Conservation (phyloP, 495 filamentous ascomycete species). For the Astrothelium macrocarpum region DNA sequence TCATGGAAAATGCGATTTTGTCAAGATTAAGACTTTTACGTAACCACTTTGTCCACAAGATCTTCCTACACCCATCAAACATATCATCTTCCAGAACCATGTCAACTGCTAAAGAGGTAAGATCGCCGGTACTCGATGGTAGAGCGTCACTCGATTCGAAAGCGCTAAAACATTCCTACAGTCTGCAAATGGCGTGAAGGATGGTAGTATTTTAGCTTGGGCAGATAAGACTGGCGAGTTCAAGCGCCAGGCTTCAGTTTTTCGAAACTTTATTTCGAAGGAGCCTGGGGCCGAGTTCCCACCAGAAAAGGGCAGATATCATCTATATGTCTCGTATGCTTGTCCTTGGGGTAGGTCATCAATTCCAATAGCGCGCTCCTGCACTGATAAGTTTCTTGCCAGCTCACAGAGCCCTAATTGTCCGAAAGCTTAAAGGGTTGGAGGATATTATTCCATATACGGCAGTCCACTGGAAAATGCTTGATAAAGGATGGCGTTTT, state of each 20-base stretch:
- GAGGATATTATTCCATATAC: slow-evolving; percentile 58
- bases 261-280: slow-evolving; percentile 37
- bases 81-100: not conserved
- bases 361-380: not conserved
- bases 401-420: slow-evolving; percentile 60
- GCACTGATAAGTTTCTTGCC: not conserved
- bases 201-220: slow-evolving; percentile 64
- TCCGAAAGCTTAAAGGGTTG: slow-evolving; percentile 56
- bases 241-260: slow-evolving; percentile 49
- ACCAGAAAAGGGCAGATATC: slow-evolving; percentile 57
- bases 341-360: slow-evolving; percentile 54
- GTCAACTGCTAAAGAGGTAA: not conserved
- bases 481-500: slow-evolving; percentile 43
- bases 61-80: not conserved
- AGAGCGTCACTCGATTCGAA: too few relatives aligned
- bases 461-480: slow-evolving; percentile 59
- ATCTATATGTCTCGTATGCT: slow-evolving; percentile 65
- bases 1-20: not conserved
- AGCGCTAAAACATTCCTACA: too few relatives aligned
- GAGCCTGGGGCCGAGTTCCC: slow-evolving; percentile 54
- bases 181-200: not conserved
- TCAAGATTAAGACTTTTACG: not conserved
- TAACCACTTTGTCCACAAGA: not conserved
- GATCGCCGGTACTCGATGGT: not conserved
- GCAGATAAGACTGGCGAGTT: slow-evolving; percentile 76